Conservation (phyloP, 192 early-diverging fungal species). For the Backusella morwellensis region DNA sequence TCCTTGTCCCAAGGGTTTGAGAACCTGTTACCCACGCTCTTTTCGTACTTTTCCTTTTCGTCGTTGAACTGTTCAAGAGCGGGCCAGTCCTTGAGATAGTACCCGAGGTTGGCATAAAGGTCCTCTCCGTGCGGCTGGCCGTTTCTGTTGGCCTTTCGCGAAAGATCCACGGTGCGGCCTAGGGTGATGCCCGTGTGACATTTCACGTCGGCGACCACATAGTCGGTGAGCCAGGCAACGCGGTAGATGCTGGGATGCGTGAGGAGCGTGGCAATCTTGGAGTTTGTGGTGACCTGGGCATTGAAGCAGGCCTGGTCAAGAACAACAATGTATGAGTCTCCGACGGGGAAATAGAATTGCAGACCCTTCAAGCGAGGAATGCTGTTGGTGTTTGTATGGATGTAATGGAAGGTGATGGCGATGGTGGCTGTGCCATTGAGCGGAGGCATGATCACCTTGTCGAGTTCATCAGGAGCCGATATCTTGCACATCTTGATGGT, state of each 20-base stretch:
- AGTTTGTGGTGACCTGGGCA: neutral
- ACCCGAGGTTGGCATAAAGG: neutral
- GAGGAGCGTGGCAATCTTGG: neutral
- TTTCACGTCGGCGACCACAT: neutral
- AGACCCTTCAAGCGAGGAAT: conserved; percentile 5
- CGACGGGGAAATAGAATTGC: neutral
- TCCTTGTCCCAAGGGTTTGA: neutral
- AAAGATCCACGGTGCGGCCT: conserved; percentile 12
- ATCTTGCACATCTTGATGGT: neutral
- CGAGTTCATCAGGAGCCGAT: neutral
- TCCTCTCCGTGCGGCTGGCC: neutral
- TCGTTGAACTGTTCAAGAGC: neutral
- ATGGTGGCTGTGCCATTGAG: neutral
- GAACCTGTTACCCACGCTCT: neutral
- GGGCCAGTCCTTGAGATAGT: conserved; percentile 2
- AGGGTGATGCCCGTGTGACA: neutral
- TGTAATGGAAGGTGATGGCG: conserved; percentile 7
- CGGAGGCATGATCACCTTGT: neutral
- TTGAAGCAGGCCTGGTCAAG: neutral
- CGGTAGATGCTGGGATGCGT: conserved; percentile 5
- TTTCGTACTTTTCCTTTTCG: neutral
- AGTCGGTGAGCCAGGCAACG: conserved; percentile 5
- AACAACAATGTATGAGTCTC: conserved; percentile 9
- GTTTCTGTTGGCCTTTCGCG: neutral
- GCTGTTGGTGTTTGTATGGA: neutral